Conservation (phyloP, 495 filamentous ascomycete genomes). For the Xylaria palmicola region DNA sequence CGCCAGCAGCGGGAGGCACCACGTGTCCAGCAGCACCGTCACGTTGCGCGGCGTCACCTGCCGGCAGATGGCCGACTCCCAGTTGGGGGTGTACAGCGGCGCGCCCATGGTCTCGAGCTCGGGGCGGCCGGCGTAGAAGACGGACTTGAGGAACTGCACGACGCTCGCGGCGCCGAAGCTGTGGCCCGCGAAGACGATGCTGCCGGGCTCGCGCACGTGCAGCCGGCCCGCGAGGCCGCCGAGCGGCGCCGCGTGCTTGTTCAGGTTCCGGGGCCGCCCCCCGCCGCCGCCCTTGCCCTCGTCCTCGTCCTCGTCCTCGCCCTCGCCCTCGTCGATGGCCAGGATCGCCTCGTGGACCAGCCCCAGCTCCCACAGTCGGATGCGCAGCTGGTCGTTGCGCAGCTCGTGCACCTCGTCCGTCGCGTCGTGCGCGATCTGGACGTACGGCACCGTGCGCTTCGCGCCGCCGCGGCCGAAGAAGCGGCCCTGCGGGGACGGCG, state of each 20-base stretch:
- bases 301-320: too few species aligned
- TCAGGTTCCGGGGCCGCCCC: slow-evolving; percentile 40
- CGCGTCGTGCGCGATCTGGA: slow-evolving; percentile 51
- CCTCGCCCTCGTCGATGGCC: slow-evolving; percentile 60
- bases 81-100: slow-evolving; percentile 51
- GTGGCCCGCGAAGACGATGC: slow-evolving; percentile 70
- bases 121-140: slow-evolving; percentile 55
- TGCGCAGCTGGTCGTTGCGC: slow-evolving; percentile 65
- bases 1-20: slow-evolving; percentile 66
- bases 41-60: slow-evolving; percentile 65
- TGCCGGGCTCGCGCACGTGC: slow-evolving; percentile 66
- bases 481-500: slow-evolving; percentile 38
- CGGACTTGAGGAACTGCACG: slow-evolving; percentile 70
- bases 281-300: too few species aligned
- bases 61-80: slow-evolving; percentile 44
- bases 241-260: slow-evolving; percentile 49
- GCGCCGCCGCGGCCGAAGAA: slow-evolving; percentile 31
- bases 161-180: slow-evolving; percentile 72
- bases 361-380: slow-evolving; percentile 71
- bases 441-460: slow-evolving; percentile 44
- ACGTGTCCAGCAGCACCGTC: slow-evolving; percentile 68
- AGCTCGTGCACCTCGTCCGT: slow-evolving; percentile 56
- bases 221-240: slow-evolving; percentile 52
- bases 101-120: slow-evolving; percentile 27
- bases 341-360: slow-evolving; percentile 61